Evolutionary conservation across 1,139 yeast genomes (phyloP).

Genomic region (Yamadazyma dendronema): DNA sequence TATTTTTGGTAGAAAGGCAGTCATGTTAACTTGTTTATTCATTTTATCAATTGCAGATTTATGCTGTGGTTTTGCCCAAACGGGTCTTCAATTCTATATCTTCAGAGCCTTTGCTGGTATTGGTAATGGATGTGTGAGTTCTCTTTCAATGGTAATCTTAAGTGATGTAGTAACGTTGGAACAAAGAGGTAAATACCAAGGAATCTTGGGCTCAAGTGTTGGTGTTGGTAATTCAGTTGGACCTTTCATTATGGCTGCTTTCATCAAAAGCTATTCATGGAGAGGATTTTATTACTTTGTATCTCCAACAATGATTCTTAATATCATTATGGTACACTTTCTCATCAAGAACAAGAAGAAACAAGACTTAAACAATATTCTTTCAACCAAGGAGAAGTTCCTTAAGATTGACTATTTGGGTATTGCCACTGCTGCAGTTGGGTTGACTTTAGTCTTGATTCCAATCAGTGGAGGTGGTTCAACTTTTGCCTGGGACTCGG

Average conservation of each 20-base stretch:
- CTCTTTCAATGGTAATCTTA: conserved; percentile 39
- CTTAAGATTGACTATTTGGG: conserved; percentile 52
- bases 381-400: conserved; percentile 29
- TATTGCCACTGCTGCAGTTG: conserved; percentile 41
- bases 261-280: conserved; percentile 45
- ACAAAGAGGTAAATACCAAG: conserved; percentile 44
- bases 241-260: conserved; percentile 52
- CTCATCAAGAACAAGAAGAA: conserved; percentile 22
- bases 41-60: conserved; percentile 36
- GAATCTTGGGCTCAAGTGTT: conserved; percentile 47
- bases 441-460: conserved; percentile 43
- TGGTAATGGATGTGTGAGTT: conserved; percentile 43
- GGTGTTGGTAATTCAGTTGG: conserved; percentile 49
- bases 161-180: conserved; percentile 43
- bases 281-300: conserved; percentile 46
- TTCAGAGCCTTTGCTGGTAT: conserved; percentile 45
- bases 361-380: conserved; percentile 19
- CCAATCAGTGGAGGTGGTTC: conserved; percentile 59
- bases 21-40: conserved; percentile 30
- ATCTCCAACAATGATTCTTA: conserved; percentile 36
- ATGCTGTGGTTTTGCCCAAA: conserved; percentile 41
- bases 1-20: conserved; percentile 42
- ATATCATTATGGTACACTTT: conserved; percentile 22
- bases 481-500: conserved; percentile 50
- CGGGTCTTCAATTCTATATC: conserved; percentile 38